Conservation (phyloP, 1,284 basidiomycete genomes). For the Ceratobasidium sp. region DNA sequence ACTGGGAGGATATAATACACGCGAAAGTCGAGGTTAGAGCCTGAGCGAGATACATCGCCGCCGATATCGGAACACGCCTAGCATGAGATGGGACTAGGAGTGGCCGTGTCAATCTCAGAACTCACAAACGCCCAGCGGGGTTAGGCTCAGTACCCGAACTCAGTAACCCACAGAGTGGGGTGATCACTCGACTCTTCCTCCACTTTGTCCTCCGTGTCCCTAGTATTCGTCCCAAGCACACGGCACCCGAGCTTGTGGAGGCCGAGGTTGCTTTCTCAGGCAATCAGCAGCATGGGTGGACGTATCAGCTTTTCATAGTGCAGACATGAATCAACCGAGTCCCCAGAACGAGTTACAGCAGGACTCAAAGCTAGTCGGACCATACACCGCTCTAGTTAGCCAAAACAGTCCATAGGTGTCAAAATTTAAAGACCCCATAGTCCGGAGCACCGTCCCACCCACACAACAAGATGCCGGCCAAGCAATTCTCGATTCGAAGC, state of each 20-base stretch:
- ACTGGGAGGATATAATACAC: conserved; percentile 74
- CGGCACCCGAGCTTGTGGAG: conserved; percentile 17
- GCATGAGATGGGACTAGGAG: conserved; percentile 16
- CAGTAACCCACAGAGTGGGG: conserved; percentile 50
- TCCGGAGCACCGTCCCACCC: too few relatives aligned
- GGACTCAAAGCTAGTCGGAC: too few relatives aligned
- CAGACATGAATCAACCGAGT: conserved; percentile 5
- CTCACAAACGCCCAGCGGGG: background rate
- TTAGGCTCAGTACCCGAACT: background rate
- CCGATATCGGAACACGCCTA: conserved; percentile 70
- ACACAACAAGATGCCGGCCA: too few relatives aligned
- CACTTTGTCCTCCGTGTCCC: conserved; percentile 65
- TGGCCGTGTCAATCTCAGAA: conserved; percentile 33
- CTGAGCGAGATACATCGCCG: conserved; percentile 75
- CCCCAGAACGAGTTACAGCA: background rate
- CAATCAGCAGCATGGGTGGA: conserved; percentile 5
- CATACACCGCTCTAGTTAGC: too few relatives aligned
- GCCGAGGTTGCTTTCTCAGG: background rate
- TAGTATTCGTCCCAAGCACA: conserved; percentile 49
- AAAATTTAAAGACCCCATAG: too few relatives aligned
- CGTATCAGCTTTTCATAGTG: conserved; percentile 16
- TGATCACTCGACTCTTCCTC: conserved; percentile 69
- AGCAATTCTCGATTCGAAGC: too few relatives aligned
- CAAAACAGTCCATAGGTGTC: too few relatives aligned
- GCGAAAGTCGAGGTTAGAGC: conserved; percentile 77